Base-by-base conservation (phyloP, 345 rosid species). In the Limnanthes douglasii region DNA sequence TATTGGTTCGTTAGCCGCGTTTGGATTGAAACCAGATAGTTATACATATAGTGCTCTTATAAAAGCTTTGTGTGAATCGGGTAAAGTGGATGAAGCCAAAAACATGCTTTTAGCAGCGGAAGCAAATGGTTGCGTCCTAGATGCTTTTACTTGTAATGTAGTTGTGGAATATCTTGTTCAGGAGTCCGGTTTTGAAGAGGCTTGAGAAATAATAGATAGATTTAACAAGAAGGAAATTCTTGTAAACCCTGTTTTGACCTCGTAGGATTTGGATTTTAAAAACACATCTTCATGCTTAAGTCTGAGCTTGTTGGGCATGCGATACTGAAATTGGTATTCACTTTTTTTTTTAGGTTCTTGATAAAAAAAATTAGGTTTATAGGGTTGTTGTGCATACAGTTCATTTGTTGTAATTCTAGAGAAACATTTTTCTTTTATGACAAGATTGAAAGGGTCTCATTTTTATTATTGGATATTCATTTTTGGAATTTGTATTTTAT, bases 11-110 rank as follows among this genome's bases (percentile, higher is more conserved):
- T 67, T 74, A 81, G 20, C 47, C 53, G 51, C 41, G 16, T 29
- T 48, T 48, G 84, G 79, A 39, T 58, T 79, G 69, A 53, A 44
- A 59, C 86, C 92, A 25, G 88, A 82, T 57, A 67, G 32, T 45
- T 59, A 52, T 57, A 69, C 96, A 11, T 85, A 66, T 37, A 31
- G 51, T 40, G 57, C 54, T 35, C 48, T 85, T 34, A 64, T 80
- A 17, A 71, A 55, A 59, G 65, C 75, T 17, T 39, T 79, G 19
- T 52, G 58, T 43, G 68, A 69, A 44, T 61, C 62, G 40, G 78
- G 70, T 32, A 63, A 63, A 56, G 54, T 36, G 34, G 57, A 37
- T 46, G 88, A 71, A 65, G 93, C 79, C 12, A 67, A 66, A 61
- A 45, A 72, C 58, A 51, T 71, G 51, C 59, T 68, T 50, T 32